These are phyloP conservation scores for Sporothrix protearum DNA, from an alignment of 2,329 filamentous ascomycete species.

Conservation along the genomic window DNA sequence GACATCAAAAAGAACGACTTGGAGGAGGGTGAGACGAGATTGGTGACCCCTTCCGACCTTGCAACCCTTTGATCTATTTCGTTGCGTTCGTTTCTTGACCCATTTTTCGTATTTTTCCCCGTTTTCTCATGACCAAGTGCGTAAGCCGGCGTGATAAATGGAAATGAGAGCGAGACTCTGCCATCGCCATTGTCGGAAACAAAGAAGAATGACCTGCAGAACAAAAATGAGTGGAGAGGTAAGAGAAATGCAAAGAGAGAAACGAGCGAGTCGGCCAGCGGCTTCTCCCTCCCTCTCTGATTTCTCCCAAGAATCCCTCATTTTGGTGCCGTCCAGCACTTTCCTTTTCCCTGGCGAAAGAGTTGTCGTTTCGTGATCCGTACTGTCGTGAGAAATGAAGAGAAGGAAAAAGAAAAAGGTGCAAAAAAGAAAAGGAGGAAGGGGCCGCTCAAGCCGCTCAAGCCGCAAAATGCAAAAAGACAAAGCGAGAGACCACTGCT, in stretches of 20 bases:
- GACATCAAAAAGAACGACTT: not conserved
- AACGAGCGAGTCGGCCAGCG: slow-evolving; percentile 22
- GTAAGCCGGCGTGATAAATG: not conserved
- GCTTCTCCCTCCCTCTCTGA: not conserved
- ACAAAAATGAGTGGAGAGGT: slow-evolving; percentile 6
- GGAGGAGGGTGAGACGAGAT: slow-evolving; percentile 1
- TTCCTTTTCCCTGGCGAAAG: not conserved
- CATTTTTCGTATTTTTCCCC: not conserved
- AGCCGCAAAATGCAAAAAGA: slow-evolving; percentile 18
- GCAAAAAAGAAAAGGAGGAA: slow-evolving; percentile 17
- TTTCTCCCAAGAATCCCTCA: slow-evolving; percentile 12
- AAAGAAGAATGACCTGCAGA: slow-evolving; percentile 12
- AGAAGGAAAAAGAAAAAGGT: slow-evolving; percentile 22
- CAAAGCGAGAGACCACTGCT: slow-evolving; percentile 19
- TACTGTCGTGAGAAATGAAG: slow-evolving; percentile 18
- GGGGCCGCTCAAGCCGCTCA: slow-evolving; percentile 1
- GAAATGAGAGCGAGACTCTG: not conserved
- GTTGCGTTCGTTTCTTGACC: not conserved
- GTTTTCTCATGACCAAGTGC: slow-evolving; percentile 6
- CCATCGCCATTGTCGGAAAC: not conserved
- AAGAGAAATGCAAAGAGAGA: not conserved
- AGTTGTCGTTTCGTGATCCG: slow-evolving; percentile 5
- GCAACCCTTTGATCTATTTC: not conserved
- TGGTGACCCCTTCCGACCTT: slow-evolving; percentile 8
- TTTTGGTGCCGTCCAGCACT: slow-evolving; percentile 10